Base-by-base conservation (phyloP, 140 eudicot genomes). In the Stevia rebaudiana region DNA sequence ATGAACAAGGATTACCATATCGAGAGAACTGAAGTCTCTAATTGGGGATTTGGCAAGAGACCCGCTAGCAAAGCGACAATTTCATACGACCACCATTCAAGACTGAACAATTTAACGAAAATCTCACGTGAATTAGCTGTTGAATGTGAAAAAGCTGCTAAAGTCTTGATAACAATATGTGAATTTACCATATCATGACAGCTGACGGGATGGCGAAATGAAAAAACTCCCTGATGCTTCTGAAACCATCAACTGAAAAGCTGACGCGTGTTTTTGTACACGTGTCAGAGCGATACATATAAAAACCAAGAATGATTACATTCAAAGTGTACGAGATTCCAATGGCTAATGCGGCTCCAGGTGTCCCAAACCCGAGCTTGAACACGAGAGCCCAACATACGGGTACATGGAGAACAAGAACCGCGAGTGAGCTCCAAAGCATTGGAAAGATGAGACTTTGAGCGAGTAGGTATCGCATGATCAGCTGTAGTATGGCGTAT, bases 1-100 rank as follows among this genome's bases (percentile, higher is more conserved):
- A 7, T 8, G 10, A 63, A 54, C n/a, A 6, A 71, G 33, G 57
- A 64, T 15, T 86, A 80, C 94, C 94, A 82, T 61, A 86, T 77
- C 0, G 94, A 82, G 30, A 86, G 82, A 54, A 82, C 84, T 5
- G 89, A 86, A 46, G 94, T 82, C 77, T 82, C 86, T 12, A 86
- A 74, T 30, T 77, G 75, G 13, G 94, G 94, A 74, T 82, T 79
- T 33, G 86, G 80, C 58, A 85, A 54, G 24, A 82, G 77, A 22
- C 89, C 89, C 2, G 86, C 47, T 13, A 86, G 70, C 82, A 86
- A 74, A 52, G 77, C 57, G 12, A 86, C 40, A 12, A 86, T 53
- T 86, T 86, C 89, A 44, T 73, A 82, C 3, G 86, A 60, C 94
- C 94, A 85, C 88, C 88, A 85, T 57, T 82, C 88, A 15, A 85